These are phyloP conservation scores for Aspergillus fructus DNA, from an alignment of 2,329 filamentous ascomycete genomes.

Conservation along the genomic window DNA sequence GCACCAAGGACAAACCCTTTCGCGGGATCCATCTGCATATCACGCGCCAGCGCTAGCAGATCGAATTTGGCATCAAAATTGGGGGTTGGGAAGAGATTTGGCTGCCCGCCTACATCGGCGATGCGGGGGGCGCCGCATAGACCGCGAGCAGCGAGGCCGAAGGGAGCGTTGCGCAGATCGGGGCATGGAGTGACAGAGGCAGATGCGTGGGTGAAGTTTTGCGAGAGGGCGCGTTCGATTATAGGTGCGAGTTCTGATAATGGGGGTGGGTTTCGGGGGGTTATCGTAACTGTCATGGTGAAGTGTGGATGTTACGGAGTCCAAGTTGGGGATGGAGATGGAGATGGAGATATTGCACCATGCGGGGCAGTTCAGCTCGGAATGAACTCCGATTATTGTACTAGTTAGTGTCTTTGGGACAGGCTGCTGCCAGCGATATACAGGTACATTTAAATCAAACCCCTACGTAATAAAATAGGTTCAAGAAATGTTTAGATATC, in stretches of 20 bases:
- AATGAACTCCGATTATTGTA: too few relatives aligned
- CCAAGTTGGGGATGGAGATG: too few relatives aligned
- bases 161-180: constrained; percentile 5
- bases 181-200: constrained; percentile 2
- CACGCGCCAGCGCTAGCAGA: constrained; percentile 25
- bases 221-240: neutral
- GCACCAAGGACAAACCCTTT: constrained; percentile 43
- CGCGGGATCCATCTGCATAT: constrained; percentile 37
- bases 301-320: too few relatives aligned
- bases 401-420: too few relatives aligned
- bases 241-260: neutral
- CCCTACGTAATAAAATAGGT: too few relatives aligned
- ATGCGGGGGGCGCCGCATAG: constrained; percentile 42
- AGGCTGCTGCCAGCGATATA: too few relatives aligned
- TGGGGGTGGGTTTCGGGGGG: neutral
- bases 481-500: too few relatives aligned
- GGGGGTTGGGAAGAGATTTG: constrained; percentile 41
- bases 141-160: constrained; percentile 29
- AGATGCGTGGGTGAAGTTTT: neutral
- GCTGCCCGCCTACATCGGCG: constrained; percentile 47
- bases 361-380: too few relatives aligned
- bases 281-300: neutral
- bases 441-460: too few relatives aligned
- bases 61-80: constrained; percentile 33
- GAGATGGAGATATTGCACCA: too few relatives aligned